Conservation (phyloP, 805 yeast species). For the Candida maltosa region DNA sequence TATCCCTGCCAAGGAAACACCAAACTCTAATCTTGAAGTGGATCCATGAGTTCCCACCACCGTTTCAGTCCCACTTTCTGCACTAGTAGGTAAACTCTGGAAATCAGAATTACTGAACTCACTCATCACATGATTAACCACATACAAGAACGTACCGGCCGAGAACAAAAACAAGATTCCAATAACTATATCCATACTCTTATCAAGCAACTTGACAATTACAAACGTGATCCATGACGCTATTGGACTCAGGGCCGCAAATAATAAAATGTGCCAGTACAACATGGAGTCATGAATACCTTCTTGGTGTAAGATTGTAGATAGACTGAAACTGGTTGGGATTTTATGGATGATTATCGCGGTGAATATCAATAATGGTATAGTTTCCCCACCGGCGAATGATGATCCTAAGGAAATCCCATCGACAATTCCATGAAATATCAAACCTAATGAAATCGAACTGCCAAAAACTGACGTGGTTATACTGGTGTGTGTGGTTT, state of each 20-base stretch:
- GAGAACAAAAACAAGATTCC: constrained; percentile 60
- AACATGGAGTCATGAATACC: constrained; percentile 29
- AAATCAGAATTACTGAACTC: constrained; percentile 16
- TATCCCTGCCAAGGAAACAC: too few relatives aligned
- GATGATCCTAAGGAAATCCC: constrained; percentile 73
- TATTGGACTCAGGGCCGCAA: constrained; percentile 60
- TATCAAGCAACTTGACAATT: constrained; percentile 17
- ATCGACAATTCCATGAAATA: constrained; percentile 67
- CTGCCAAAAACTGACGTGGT: constrained; percentile 20
- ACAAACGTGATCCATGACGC: constrained; percentile 51
- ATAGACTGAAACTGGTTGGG: constrained; percentile 70
- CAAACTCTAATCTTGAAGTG: too few relatives aligned
- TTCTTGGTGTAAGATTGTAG: constrained; percentile 47
- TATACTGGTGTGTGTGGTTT: constrained; percentile 1
- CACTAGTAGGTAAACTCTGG: background rate
- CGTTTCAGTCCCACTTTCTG: constrained; percentile 2
- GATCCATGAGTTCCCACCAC: too few relatives aligned
- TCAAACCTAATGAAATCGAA: constrained; percentile 57
- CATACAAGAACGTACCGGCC: constrained; percentile 72
- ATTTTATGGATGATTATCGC: constrained; percentile 69
- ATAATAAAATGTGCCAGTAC: constrained; percentile 46
- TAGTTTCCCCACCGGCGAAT: constrained; percentile 23
- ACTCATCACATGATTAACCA: constrained; percentile 62
- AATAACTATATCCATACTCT: constrained; percentile 23
- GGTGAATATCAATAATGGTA: constrained; percentile 42